These are phyloP conservation scores for Pseudopithomyces chartarum DNA, from an alignment of 2,329 filamentous ascomycete genomes.

Conservation along the genomic window DNA sequence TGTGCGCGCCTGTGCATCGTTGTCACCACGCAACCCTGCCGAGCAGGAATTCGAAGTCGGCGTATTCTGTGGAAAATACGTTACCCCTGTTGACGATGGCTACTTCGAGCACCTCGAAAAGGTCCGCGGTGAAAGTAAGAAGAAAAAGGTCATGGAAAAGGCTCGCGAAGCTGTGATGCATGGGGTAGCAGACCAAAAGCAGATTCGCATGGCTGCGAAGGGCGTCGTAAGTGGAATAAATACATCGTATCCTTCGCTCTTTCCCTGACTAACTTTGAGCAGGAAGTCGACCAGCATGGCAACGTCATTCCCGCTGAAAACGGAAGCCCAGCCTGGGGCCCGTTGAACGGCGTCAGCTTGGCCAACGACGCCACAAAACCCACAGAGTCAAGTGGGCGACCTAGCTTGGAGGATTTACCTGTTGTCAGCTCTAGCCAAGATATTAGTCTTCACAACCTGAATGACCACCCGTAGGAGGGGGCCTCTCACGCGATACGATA, in stretches of 20 bases:
- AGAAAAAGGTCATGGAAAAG: slow-evolving; percentile 68
- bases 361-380: slow-evolving; percentile 19
- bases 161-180: slow-evolving; percentile 69
- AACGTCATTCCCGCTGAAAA: slow-evolving; percentile 59
- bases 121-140: slow-evolving; percentile 71
- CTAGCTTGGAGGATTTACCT: slow-evolving; percentile 41
- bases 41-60: slow-evolving; percentile 81
- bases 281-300: slow-evolving; percentile 59
- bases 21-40: slow-evolving; percentile 63
- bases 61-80: slow-evolving; percentile 87
- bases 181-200: slow-evolving; percentile 63
- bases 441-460: slow-evolving; percentile 64
- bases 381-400: slow-evolving; percentile 7
- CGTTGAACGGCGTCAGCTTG: slow-evolving; percentile 24
- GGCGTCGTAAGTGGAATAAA: slow-evolving; percentile 52
- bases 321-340: slow-evolving; percentile 30
- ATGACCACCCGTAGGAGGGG: slow-evolving; percentile 39
- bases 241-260: too few species aligned
- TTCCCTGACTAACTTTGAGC: slow-evolving; percentile 13
- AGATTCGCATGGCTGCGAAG: slow-evolving; percentile 66
- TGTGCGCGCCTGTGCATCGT: slow-evolving; percentile 76
- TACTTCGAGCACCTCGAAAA: slow-evolving; percentile 84
- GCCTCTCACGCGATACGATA: not conserved
- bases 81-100: slow-evolving; percentile 75
- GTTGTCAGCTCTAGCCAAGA: slow-evolving; percentile 57